phyloP scores from a whole-genome alignment of 1,284 basidiomycete genomes.

The Butyriboletus appendiculatus region DNA sequence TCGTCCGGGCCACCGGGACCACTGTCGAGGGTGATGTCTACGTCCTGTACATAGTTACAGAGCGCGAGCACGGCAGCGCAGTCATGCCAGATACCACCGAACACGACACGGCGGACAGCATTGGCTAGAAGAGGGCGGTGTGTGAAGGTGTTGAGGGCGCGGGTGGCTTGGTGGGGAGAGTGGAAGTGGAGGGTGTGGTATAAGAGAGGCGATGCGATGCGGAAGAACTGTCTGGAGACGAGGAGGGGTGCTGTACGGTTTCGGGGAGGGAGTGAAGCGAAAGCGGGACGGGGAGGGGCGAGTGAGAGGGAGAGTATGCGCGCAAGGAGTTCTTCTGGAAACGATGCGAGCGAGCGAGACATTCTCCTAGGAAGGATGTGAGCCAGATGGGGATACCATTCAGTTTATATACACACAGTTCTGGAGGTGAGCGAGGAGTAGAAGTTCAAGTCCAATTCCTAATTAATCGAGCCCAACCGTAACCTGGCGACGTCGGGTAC shows the following conservation, averaged over 20 bases:
- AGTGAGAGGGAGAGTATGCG: conserved; percentile 48
- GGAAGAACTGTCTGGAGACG: conserved; percentile 48
- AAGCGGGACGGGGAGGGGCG: conserved; percentile 32
- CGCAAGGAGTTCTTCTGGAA: conserved; percentile 59
- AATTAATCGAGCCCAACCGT: conserved; percentile 10
- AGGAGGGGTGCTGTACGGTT: conserved; percentile 44
- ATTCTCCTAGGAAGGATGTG: conserved; percentile 4
- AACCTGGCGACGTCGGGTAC: conserved; percentile 7
- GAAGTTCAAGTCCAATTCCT: conserved; percentile 11
- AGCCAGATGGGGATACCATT: not conserved
- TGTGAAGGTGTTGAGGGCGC: conserved; percentile 42
- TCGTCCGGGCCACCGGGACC: conserved; percentile 22
- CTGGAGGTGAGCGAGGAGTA: too few species aligned
- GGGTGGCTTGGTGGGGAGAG: conserved; percentile 38
- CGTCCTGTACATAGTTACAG: conserved; percentile 34
- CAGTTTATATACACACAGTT: conserved; percentile 12
- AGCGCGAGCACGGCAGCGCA: conserved; percentile 32
- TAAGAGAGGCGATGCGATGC: conserved; percentile 53
- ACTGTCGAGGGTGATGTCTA: conserved; percentile 49
- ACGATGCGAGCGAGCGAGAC: conserved; percentile 33
- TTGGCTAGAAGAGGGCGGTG: conserved; percentile 38
- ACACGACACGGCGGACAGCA: conserved; percentile 41
- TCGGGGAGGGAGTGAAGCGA: conserved; percentile 26
- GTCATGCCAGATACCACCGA: conserved; percentile 34
- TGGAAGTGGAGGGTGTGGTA: conserved; percentile 49